Base-by-base conservation (phyloP, 2,329 filamentous ascomycete genomes). In the Colletotrichum incanum region DNA sequence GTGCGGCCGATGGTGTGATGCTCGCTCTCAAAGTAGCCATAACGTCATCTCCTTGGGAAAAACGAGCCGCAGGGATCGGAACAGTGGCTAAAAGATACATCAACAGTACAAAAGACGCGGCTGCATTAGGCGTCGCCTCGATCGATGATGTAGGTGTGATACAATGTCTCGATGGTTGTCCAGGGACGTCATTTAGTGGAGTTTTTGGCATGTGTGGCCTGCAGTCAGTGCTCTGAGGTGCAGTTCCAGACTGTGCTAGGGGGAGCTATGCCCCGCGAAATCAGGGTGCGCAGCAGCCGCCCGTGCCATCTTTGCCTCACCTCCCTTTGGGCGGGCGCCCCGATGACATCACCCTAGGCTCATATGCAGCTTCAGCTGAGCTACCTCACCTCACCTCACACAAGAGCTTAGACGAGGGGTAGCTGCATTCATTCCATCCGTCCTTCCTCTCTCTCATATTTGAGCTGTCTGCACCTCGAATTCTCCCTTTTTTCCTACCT, bases 111-210 rank as follows among this genome's bases (percentile, higher is more conserved):
- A 60, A 2, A 23, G 12, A 52, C 14, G 67, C 54, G 54, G 37
- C 67, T 54, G 50, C 55, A 52, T 58, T 14, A 20, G 41, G 58
- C 37, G 37, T 62, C 20, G 26, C 20, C 23, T 20, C 18, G 54
- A 70, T 72, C 70, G 70, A 72, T 72, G 70, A 72, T 72, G 70
- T 70, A 69, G 70, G 60, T 70, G 70, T 72, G 70, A 72, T 70
- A 70, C 70, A 65, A 72, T 70, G 70, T 72, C 66, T 72, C 7
- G 58, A 26, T 61, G 67, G 67, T 16, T 23, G 45, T 55, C 69
- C 69, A 23, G 37, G 54, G 28, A 72, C 69, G 69, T 72, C 69
- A 72, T 72, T 18, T 28, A 39, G 65, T 56, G 65, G 65, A 39
- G 0, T 50, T 56, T 56, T 50, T 28, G 47, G 62, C 28, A 39